Conservation (phyloP, 1,284 basidiomycete genomes). For the Papiliotrema terrestris region DNA sequence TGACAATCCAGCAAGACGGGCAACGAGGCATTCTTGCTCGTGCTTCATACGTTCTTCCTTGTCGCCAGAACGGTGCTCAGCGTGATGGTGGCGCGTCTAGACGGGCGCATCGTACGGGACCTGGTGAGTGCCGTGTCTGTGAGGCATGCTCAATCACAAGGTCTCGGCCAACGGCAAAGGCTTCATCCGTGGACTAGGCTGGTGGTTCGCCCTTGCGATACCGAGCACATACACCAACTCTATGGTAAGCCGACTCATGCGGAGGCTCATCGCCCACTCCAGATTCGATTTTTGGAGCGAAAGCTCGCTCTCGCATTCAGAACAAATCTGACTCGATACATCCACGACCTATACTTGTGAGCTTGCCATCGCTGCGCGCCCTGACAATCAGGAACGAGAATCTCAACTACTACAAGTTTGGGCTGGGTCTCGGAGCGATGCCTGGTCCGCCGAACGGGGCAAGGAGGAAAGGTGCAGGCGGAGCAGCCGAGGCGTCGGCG, state of each 20-base stretch:
- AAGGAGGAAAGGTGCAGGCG: constrained; percentile 27
- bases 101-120: constrained; percentile 85
- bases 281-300: constrained; percentile 89
- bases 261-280: background rate
- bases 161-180: constrained; percentile 79
- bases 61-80: constrained; percentile 81
- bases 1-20: constrained; percentile 56
- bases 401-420: constrained; percentile 56
- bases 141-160: constrained; percentile 39
- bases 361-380: constrained; percentile 3
- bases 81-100: constrained; percentile 80
- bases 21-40: constrained; percentile 72
- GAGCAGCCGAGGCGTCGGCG: constrained; percentile 53
- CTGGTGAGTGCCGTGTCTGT: constrained; percentile 64
- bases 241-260: constrained; percentile 58
- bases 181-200: constrained; percentile 74
- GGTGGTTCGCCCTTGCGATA: constrained; percentile 88
- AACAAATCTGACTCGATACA: constrained; percentile 84
- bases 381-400: constrained; percentile 42
- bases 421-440: constrained; percentile 46
- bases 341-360: constrained; percentile 87
- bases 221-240: constrained; percentile 95
- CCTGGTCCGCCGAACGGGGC: constrained; percentile 3
- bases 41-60: constrained; percentile 81
- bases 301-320: constrained; percentile 80